Percentiles rank a stretch among this genome's conserved stretches.
Evolutionary conservation across 768 basidiomycete genomes (phyloP).

Genomic region (Strobilomyces echinocephalus): DNA sequence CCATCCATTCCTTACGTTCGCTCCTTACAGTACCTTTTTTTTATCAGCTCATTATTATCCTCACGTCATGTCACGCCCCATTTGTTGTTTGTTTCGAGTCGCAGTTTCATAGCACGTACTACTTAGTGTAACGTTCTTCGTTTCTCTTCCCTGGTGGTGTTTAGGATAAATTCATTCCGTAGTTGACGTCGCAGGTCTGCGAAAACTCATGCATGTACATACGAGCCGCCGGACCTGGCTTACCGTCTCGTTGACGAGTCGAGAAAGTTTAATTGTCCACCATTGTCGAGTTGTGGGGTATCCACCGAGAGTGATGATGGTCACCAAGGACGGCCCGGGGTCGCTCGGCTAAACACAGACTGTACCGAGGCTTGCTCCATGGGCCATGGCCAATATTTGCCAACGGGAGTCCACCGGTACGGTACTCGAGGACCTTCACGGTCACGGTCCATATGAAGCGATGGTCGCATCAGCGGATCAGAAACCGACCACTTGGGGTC

Average conservation of each 20-base stretch:
- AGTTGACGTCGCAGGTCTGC: background rate
- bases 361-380: no score
- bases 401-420: no score
- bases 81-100: background rate
- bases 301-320: conserved; percentile 18
- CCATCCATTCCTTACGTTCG: conserved; percentile 6
- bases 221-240: background rate
- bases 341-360: no score
- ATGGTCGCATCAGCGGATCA: no score
- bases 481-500: no score
- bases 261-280: conserved; percentile 16
- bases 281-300: background rate
- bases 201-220: background rate
- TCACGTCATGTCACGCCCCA: background rate
- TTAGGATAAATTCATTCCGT: conserved; percentile 1
- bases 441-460: background rate
- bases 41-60: conserved; percentile 15
- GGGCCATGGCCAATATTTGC: no score
- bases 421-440: background rate
- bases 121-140: conserved; percentile 12
- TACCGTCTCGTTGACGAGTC: background rate
- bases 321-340: conserved; percentile 13
- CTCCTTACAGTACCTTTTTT: conserved; percentile 6
- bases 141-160: background rate
- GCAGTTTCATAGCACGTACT: conserved; percentile 1